Evolutionary conservation across 768 basidiomycete species (phyloP).

Genomic region (Rhodosporidiobolus odoratus): DNA sequence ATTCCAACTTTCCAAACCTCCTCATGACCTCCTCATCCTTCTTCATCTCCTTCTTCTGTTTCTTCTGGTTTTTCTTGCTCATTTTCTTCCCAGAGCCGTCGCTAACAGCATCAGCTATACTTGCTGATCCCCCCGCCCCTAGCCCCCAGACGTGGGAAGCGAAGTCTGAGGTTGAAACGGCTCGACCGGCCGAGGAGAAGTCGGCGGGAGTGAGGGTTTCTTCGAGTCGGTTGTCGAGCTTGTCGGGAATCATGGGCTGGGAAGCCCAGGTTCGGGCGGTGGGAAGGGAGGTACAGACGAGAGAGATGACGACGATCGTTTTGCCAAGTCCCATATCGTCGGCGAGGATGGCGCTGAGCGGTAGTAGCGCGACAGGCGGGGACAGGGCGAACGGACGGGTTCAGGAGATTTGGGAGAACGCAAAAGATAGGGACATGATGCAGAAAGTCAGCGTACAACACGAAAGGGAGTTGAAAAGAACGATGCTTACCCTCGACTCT

Average conservation of each 20-base stretch:
- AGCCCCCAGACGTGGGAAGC: conserved; percentile 9
- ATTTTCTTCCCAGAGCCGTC: conserved; percentile 51
- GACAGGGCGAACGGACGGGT: neutral
- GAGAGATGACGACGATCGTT: conserved; percentile 88
- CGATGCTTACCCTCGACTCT: conserved; percentile 24
- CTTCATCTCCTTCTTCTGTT: conserved; percentile 62
- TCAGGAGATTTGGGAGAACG: neutral
- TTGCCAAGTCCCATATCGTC: conserved; percentile 99
- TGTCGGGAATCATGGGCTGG: conserved; percentile 52
- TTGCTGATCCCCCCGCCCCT: neutral
- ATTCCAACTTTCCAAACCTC: conserved; percentile 70
- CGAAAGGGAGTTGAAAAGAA: no score
- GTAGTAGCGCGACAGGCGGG: neutral
- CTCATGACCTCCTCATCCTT: conserved; percentile 54
- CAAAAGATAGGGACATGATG: neutral
- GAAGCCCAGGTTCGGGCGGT: conserved; percentile 64
- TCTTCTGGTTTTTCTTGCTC: conserved; percentile 60
- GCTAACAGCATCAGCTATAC: neutral
- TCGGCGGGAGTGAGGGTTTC: neutral
- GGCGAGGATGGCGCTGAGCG: conserved; percentile 69
- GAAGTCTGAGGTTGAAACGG: conserved; percentile 15
- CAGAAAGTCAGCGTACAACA: neutral
- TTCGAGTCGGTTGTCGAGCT: conserved; percentile 43
- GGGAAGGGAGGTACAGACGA: conserved; percentile 77
- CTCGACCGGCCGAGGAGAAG: neutral